Percentiles rank a stretch among this genome's conserved stretches.
phyloP scores from a whole-genome alignment of 805 yeast species.

The Kodamaea restingae region DNA sequence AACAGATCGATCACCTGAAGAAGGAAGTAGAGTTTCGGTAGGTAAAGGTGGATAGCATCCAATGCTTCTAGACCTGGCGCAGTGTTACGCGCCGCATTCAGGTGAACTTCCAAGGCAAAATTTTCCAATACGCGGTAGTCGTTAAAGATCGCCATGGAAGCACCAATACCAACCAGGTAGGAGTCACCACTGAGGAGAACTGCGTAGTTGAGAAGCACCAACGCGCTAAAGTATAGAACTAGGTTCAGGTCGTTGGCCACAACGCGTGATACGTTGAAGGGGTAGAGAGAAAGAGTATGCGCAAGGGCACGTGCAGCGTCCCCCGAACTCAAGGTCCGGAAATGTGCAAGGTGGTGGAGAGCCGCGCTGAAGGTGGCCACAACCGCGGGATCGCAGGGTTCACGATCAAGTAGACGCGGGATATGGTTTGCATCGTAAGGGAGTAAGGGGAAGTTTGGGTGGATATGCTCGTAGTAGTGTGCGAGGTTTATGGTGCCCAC shows the following conservation, averaged over 20 bases:
- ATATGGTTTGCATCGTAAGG: slow-evolving; percentile 28
- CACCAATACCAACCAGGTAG: slow-evolving; percentile 54
- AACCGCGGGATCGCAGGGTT: slow-evolving; percentile 15
- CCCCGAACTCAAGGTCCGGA: slow-evolving; percentile 28
- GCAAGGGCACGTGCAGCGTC: slow-evolving; percentile 34
- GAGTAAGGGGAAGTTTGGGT: slow-evolving; percentile 43
- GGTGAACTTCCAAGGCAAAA: slow-evolving; percentile 27
- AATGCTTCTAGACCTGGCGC: slow-evolving; percentile 12
- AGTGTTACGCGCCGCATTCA: slow-evolving; percentile 23
- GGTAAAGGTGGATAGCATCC: slow-evolving; percentile 27
- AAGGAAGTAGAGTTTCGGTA: slow-evolving; percentile 45
- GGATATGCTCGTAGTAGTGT: slow-evolving; percentile 42
- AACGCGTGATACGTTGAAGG: slow-evolving; percentile 23
- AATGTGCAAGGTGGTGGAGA: slow-evolving; percentile 36
- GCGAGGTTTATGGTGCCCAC: slow-evolving; percentile 29
- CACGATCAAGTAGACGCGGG: slow-evolving; percentile 13
- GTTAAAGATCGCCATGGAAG: slow-evolving; percentile 50
- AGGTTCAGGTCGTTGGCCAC: slow-evolving; percentile 22
- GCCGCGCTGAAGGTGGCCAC: slow-evolving; percentile 41
- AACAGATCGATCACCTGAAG: slow-evolving; percentile 48
- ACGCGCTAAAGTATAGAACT: slow-evolving; percentile 26
- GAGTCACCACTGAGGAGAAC: slow-evolving; percentile 57
- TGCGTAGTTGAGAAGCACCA: slow-evolving; percentile 47
- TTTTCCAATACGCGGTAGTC: slow-evolving; percentile 52
- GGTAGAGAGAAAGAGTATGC: slow-evolving; percentile 33